Evolutionary conservation across 164 flowering plant species (phyloP), one percentile per base, ranked within the genome.

Genomic region (Aristolochia fimbriata): DNA sequence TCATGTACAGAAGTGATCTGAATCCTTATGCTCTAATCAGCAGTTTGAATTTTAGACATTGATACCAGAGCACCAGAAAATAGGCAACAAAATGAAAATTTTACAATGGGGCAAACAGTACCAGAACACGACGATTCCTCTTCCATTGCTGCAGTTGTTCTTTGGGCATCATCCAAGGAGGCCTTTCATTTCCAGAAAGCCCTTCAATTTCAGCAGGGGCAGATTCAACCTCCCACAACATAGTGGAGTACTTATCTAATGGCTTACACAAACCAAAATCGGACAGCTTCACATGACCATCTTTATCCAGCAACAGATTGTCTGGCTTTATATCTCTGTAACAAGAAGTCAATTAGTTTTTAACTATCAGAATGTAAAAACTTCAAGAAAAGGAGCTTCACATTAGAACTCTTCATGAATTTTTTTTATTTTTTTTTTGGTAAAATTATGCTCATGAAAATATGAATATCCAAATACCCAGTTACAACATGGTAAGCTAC

Each of bases 261-360:
- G 98, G 87, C 69, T 92, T 92, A 66, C 96, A 92, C 74, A 88
- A 80, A 51, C 98, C 98, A 76, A 92, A 92, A 70, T 92, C 98
- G 48, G 96, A 92, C 65, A 92, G 96, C 78, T 92, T 92, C 71
- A 92, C 74, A 70, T 92, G 98, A 4, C 98, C 98, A 70, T 80
- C 85, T 71, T 71, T 84, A 70, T 92, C 96, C 79, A 92, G 68
- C 60, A 92, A 78, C 58, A 92, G 82, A 70, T 92, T 92, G 72
- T 92, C 96, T 47, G 98, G 98, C 68, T 92, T 92, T 55, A 92
- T 92, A 72, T 92, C 98, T 79, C 98, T 92, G 65, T 62, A 75
- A 63, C 22, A 22, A 70, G 47, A 68, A 59, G 22, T 58, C 50
- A 4, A 20, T 52, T 0, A 17, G 20, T 49, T 49, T 7, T 49